Evolutionary conservation across 306 rosid species (phyloP).

Genomic region (Rosa persica): DNA sequence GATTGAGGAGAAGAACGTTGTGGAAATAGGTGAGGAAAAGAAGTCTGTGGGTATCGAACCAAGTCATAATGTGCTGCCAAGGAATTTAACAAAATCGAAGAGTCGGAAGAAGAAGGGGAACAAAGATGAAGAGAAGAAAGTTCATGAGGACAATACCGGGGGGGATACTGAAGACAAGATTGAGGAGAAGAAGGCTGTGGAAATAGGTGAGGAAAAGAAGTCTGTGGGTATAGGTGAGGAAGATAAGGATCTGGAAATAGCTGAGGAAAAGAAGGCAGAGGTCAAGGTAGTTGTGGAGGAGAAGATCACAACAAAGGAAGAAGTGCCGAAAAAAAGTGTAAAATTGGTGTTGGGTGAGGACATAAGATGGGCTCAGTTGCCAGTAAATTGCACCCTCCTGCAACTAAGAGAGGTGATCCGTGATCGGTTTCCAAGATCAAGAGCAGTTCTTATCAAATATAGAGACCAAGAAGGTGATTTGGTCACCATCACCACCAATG

Average conservation of each 20-base stretch:
- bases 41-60: constrained; percentile 21
- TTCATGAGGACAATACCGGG: neutral
- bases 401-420: constrained; percentile 63
- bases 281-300: constrained; percentile 73
- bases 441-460: constrained; percentile 78
- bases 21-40: constrained; percentile 23
- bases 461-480: constrained; percentile 89
- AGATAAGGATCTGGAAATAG: constrained; percentile 44
- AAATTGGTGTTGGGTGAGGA: constrained; percentile 90
- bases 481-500: constrained; percentile 77
- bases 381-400: constrained; percentile 66
- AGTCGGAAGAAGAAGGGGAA: constrained; percentile 52
- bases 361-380: constrained; percentile 76
- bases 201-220: constrained; percentile 18
- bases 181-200: constrained; percentile 33
- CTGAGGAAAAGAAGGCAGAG: constrained; percentile 52
- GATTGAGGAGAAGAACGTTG: constrained; percentile 32
- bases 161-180: constrained; percentile 20
- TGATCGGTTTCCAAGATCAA: constrained; percentile 61
- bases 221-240: constrained; percentile 34
- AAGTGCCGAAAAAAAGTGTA: constrained; percentile 49
- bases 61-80: constrained; percentile 17
- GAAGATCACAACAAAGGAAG: constrained; percentile 42
- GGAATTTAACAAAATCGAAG: constrained; percentile 56
- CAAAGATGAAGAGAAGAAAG: constrained; percentile 31